phyloP scores from a whole-genome alignment of 106 monocot genomes.

The Cymbidium sinense region DNA sequence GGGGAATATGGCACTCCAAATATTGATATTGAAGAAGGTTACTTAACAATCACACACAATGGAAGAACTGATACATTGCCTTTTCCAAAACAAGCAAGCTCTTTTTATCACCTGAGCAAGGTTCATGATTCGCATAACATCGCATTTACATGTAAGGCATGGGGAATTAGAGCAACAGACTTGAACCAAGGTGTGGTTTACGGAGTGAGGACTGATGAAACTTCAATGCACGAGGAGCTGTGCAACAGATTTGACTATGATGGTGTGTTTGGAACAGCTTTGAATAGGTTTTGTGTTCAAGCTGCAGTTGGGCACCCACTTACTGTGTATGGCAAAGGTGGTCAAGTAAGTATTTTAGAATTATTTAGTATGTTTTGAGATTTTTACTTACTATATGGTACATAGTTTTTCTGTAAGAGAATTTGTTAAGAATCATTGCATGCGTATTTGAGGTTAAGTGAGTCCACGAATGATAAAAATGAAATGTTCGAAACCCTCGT shows the following conservation, averaged over 20 bases:
- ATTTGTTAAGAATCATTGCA: no score
- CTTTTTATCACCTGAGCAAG: slow-evolving; percentile 96
- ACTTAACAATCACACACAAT: slow-evolving; percentile 91
- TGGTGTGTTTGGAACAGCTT: slow-evolving; percentile 86
- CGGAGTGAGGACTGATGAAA: slow-evolving; percentile 88
- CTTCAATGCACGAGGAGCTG: slow-evolving; percentile 85
- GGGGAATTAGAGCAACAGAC: slow-evolving; percentile 94
- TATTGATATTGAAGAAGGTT: slow-evolving; percentile 97
- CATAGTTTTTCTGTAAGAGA: background rate
- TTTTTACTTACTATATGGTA: background rate
- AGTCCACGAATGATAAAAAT: no score
- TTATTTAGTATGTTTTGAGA: background rate
- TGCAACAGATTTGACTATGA: slow-evolving; percentile 97
- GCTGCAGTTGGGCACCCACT: slow-evolving; percentile 95
- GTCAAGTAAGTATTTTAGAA: slow-evolving; percentile 60
- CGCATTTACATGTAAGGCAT: slow-evolving; percentile 91
- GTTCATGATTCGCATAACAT: slow-evolving; percentile 97
- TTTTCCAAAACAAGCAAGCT: slow-evolving; percentile 96
- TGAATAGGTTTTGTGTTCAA: slow-evolving; percentile 97
- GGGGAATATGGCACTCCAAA: slow-evolving; percentile 99
- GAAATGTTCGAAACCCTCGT: no score
- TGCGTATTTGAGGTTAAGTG: no score
- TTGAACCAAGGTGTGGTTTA: slow-evolving; percentile 96
- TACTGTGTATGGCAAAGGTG: slow-evolving; percentile 94
- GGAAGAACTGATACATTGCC: slow-evolving; percentile 98